These are phyloP conservation scores for Tulasnella sp. DNA, from an alignment of 768 basidiomycete species.

Conservation along the genomic window DNA sequence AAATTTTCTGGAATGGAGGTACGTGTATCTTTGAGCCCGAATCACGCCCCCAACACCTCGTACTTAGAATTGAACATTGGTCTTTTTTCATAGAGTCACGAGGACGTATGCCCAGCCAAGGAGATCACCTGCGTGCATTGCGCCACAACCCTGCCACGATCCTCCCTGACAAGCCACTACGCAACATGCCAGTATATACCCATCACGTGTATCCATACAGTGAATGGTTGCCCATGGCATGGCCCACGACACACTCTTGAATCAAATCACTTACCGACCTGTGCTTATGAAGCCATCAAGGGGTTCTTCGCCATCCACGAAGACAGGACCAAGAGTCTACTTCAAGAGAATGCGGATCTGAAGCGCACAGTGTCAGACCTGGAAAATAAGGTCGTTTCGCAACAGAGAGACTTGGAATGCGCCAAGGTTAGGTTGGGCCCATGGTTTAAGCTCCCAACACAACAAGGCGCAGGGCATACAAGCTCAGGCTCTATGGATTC, in stretches of 20 bases:
- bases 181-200: constrained; percentile 32
- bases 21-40: constrained; percentile 21
- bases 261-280: constrained; percentile 33
- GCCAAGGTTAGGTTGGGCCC: constrained; percentile 54
- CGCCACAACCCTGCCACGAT: constrained; percentile 28
- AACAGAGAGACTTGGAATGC: constrained; percentile 47
- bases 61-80: no score
- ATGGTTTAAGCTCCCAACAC: constrained; percentile 39
- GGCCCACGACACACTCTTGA: constrained; percentile 34
- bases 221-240: constrained; percentile 45
- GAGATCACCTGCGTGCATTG: constrained; percentile 36
- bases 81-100: constrained; percentile 39
- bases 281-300: constrained; percentile 52
- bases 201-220: constrained; percentile 37
- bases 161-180: constrained; percentile 30
- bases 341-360: constrained; percentile 52
- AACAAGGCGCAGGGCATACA: not conserved
- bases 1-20: constrained; percentile 33
- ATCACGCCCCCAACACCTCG: no score
- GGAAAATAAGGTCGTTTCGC: constrained; percentile 42
- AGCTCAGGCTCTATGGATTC: not conserved
- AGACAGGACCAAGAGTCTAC: constrained; percentile 20
- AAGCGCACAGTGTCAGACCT: constrained; percentile 47
- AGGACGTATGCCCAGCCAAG: constrained; percentile 31
- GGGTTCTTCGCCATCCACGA: constrained; percentile 43